Evolutionary conservation across 805 yeast species (phyloP), one percentile per base, ranked within the genome.

Genomic region (Barnettozyma botsteinii): DNA sequence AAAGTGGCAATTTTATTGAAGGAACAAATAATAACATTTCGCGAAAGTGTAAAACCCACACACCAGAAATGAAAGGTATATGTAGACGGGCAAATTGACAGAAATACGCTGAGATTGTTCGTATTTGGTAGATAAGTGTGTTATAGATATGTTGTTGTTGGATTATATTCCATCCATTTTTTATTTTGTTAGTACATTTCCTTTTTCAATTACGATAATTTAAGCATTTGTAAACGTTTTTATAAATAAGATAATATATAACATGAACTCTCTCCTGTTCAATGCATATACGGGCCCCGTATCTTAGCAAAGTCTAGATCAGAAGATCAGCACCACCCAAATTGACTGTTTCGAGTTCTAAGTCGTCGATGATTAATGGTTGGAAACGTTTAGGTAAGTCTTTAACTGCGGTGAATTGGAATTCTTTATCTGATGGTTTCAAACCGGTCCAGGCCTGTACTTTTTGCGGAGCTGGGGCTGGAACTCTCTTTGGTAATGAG

Each of bases 381-480:
- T 81, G 79, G 69, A 84, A 88, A 58, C 93, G 76, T 46, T 63
- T 48, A 4, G 98, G 88, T 43, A 91, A 72, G 40, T 80, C 74
- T 38, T 73, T 65, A 48, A 93, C 70, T 23, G 88, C 73, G 40
- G 61, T 64, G 42, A 68, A 59, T 50, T 67, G 68, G 41, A 53
- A 55, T 31, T 54, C 57, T 36, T 53, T 53, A 18, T 46, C 67
- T 31, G 70, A 66, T 60, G 81, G 82, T 63, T 81, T 78, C 67
- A 85, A 83, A 35, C 46, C 46, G 8, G 33, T 22, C 38, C 40
- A 41, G n/a, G 59, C 19, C 21, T 47, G 49, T 24, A 35, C 33
- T 38, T 48, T 47, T 24, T 33, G 33, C 27, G 40, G 37, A 28
- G 41, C 49, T 30, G 28, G 53, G 51, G 21, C 20, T 21, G 35